Evolutionary conservation across 208 protist genomes (phyloP), one percentile per base, ranked within the genome.

Genomic region (Acanthamoeba healyi): DNA sequence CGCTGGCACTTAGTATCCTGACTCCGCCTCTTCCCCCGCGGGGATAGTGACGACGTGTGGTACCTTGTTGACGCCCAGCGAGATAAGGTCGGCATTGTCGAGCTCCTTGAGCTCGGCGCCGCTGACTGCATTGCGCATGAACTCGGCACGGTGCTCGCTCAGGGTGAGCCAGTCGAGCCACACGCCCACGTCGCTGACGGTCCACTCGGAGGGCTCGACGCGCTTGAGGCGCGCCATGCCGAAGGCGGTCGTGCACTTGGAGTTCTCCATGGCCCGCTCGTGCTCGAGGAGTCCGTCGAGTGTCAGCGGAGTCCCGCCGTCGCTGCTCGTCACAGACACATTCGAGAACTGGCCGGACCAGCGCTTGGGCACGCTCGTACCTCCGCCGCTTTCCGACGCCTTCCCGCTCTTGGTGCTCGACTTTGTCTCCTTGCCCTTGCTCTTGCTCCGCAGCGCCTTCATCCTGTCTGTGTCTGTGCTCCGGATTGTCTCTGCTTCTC

Each of bases 341-440:
- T 89, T 89, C 14, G 82, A 89, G 24, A 89, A 89, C 82, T 89
- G 82, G 26, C 82, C 82, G 14, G 82, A 89, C 82, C 82, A 89
- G 12, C 82, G 46, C 51, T 89, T 89, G 34, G 70, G 36, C 12
- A 44, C 29, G 36, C 70, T 79, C 17, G 70, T 79, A 24, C 42
- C 15, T 19, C 49, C 49, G 49, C 10, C 6, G 49, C 49, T 54
- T 19, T 6, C 49, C n/a, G n/a, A n/a, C n/a, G n/a, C n/a, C n/a
- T n/a, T n/a, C n/a, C n/a, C n/a, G n/a, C n/a, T n/a, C n/a, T n/a
- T n/a, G n/a, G n/a, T n/a, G n/a, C n/a, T n/a, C n/a, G n/a, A n/a
- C n/a, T n/a, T n/a, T 54, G 10, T 32, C 12, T 24, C 42, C 70
- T 79, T 79, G 36, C 9, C 14, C 36, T 46, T 44, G 29, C 42